Percentiles rank a stretch among this genome's conserved stretches.
Evolutionary conservation across 208 protist species (phyloP).

Genomic region (Crithidia sp.): DNA sequence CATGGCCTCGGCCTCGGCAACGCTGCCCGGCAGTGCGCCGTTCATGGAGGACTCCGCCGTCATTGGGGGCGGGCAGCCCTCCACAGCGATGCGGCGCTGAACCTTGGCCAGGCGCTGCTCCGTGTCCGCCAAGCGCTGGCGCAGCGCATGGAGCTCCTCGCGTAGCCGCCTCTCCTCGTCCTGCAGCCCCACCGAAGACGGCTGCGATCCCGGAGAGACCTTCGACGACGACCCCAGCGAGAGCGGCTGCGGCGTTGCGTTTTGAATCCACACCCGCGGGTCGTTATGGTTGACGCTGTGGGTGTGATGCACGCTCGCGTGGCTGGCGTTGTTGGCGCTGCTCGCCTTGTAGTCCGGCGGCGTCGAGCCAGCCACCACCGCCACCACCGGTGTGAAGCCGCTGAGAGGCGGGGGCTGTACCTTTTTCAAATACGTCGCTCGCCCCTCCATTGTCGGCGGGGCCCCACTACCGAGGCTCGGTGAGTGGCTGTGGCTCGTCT

Average conservation of each 20-base stretch:
- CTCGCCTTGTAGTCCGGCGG: constrained; percentile 1
- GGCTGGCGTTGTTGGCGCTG: neutral
- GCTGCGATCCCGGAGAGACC: constrained; percentile 6
- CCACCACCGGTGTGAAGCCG: constrained; percentile 9
- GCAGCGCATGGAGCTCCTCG: constrained; percentile 14
- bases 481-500: neutral
- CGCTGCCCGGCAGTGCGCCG: neutral
- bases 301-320: no score
- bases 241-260: constrained; percentile 7
- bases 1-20: neutral
- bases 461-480: neutral
- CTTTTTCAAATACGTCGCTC: neutral
- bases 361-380: neutral
- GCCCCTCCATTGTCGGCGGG: no score
- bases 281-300: neutral
- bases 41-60: constrained; percentile 6
- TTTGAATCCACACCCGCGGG: neutral
- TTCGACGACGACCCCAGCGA: constrained; percentile 12
- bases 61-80: neutral
- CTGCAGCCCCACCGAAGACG: neutral
- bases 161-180: constrained; percentile 13
- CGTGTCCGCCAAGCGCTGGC: constrained; percentile 5
- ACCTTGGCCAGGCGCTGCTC: constrained; percentile 8
- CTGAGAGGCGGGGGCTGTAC: constrained; percentile 13
- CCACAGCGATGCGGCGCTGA: constrained; percentile 1